A percentile compares a stretch with the other conserved stretches of the same genome.
Conservation (phyloP, 352 stramenopile species). For the Globisporangium spiculum region DNA sequence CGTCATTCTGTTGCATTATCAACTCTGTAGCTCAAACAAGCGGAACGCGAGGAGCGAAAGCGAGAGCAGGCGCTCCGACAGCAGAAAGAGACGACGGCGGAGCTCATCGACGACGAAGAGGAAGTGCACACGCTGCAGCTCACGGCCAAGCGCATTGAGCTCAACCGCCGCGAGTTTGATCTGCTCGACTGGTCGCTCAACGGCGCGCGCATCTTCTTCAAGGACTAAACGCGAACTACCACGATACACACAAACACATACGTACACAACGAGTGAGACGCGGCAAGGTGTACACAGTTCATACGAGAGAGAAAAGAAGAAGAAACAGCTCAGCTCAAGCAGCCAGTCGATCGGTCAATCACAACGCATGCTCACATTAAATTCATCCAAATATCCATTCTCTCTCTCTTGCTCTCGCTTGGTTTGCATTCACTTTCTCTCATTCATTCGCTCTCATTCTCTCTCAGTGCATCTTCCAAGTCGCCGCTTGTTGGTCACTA, state of each 20-base stretch:
- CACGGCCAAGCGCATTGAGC: slow-evolving; percentile 83
- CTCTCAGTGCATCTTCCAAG: neutral
- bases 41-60: slow-evolving; percentile 74
- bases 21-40: slow-evolving; percentile 63
- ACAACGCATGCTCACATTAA: slow-evolving; percentile 6
- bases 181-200: slow-evolving; percentile 90
- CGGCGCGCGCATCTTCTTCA: slow-evolving; percentile 91
- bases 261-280: neutral
- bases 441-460: neutral
- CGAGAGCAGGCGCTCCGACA: slow-evolving; percentile 71
- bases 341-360: neutral
- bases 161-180: slow-evolving; percentile 87
- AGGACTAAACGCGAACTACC: slow-evolving; percentile 45
- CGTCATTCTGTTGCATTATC: too few relatives aligned
- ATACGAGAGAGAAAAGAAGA: neutral
- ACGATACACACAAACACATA: neutral
- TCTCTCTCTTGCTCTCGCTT: neutral
- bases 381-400: slow-evolving; percentile 13
- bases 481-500: neutral
- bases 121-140: slow-evolving; percentile 86
- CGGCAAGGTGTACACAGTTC: neutral
- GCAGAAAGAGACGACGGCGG: slow-evolving; percentile 80
- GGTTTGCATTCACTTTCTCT: neutral
- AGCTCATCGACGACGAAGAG: slow-evolving; percentile 86
- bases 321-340: neutral